Conservation (phyloP, 331 rosid genomes). For the Stylosanthes scabra region DNA sequence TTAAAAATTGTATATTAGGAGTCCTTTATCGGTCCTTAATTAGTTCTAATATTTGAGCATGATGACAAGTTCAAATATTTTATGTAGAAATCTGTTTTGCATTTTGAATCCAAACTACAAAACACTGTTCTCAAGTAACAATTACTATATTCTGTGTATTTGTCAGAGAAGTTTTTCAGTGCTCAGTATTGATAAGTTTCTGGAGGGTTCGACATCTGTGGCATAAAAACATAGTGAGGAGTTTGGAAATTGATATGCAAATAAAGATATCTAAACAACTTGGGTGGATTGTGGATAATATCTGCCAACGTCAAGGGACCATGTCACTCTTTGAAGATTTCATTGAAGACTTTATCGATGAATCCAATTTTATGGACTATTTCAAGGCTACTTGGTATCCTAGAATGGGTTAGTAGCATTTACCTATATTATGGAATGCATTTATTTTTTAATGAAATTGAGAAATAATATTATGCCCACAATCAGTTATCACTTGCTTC, state of each 20-base stretch:
- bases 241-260: slow-evolving; percentile 60
- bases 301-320: slow-evolving; percentile 63
- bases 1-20: background rate
- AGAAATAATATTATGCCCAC: slow-evolving; percentile 6
- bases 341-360: slow-evolving; percentile 75
- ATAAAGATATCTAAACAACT: slow-evolving; percentile 69
- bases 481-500: slow-evolving; percentile 16
- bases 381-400: slow-evolving; percentile 93
- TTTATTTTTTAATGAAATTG: background rate
- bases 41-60: slow-evolving; percentile 24
- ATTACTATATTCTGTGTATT: slow-evolving; percentile 31
- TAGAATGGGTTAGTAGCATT: slow-evolving; percentile 71
- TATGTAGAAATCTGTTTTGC: slow-evolving; percentile 9
- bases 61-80: slow-evolving; percentile 33
- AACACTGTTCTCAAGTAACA: slow-evolving; percentile 1
- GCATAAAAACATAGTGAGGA: slow-evolving; percentile 78
- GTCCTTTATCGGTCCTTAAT: slow-evolving; percentile 18
- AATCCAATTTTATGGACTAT: slow-evolving; percentile 79
- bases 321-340: slow-evolving; percentile 70
- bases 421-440: slow-evolving; percentile 33
- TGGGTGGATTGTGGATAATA: slow-evolving; percentile 63
- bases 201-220: slow-evolving; percentile 94
- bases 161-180: slow-evolving; percentile 90
- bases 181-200: slow-evolving; percentile 77
- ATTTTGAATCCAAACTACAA: slow-evolving; percentile 1